Percentiles rank a stretch among this genome's conserved stretches.
Conservation (phyloP, 2,329 filamentous ascomycete genomes). For the Triangularia verruculosa region DNA sequence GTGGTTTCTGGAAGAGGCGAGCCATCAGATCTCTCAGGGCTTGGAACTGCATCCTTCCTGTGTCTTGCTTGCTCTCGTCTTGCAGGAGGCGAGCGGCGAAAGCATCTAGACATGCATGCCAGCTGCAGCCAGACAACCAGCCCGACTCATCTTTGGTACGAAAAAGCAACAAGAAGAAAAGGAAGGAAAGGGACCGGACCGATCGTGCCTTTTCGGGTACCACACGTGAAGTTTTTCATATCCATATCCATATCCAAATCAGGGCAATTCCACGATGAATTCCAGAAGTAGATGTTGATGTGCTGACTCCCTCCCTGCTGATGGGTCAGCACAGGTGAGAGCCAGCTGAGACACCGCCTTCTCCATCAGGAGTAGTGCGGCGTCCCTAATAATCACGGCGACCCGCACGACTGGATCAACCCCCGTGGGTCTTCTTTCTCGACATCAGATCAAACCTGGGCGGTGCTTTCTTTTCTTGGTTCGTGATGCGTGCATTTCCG, state of each 20-base stretch:
- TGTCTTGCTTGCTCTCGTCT: not conserved
- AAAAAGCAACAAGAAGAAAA: not conserved
- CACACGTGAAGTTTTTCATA: not conserved
- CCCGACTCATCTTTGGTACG: not conserved
- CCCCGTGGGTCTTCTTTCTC: not conserved
- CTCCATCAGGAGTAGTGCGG: not conserved
- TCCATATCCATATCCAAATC: not conserved
- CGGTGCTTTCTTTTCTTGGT: not conserved
- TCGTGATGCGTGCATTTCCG: not conserved
- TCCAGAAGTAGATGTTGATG: not conserved
- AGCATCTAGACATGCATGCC: not conserved
- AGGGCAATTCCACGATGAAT: not conserved
- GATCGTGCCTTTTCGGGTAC: not conserved
- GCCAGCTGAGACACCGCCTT: not conserved
- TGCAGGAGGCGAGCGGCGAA: not conserved
- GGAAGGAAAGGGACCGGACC: not conserved
- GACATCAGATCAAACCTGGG: not conserved
- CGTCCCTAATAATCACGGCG: not conserved
- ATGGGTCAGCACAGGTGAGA: not conserved
- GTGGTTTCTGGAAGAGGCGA: slow-evolving; percentile 1
- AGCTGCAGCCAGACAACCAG: not conserved
- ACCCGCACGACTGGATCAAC: not conserved
- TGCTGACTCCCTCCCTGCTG: not conserved
- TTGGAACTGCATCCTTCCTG: not conserved
- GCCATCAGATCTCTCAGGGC: not conserved